Evolutionary conservation across 208 protist genomes (phyloP), one percentile per base, ranked within the genome.

Genomic region (Leishmania tropica): DNA sequence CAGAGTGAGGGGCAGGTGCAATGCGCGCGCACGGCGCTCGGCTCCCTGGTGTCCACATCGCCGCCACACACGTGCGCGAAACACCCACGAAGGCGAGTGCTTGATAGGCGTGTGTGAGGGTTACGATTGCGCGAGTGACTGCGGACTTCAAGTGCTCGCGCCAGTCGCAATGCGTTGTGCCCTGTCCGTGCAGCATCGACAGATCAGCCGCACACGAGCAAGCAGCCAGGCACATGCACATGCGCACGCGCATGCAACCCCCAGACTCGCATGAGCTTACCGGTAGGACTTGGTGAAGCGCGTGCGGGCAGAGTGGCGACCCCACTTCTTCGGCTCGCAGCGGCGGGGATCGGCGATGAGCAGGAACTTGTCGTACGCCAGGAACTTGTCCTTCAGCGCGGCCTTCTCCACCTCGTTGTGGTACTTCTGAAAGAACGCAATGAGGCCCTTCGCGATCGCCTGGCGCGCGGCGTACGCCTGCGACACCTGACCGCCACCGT

Each of bases 291-390:
- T 99, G 90, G 99, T 99, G 95, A 98, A 99, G 89, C 99, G 94
- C 35, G 99, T 98, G 86, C 99, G 98, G 87, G 99, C 99, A 98
- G 98, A 99, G 85, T 97, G 98, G 93, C 99, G 99, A 86, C 99
- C 99, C 93, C 99, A 99, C 93, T 99, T 99, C 99, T 99, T 99
- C 80, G 99, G 97, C 95, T 99, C 99, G 92, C 97, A 99, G 89
- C 99, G 97, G 92, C 99, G 98, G 82, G 99, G 99, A 89, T 99
- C 99, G 78, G 99, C 99, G 88, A 99, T 99, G 60, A 99, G 95
- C 35, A 99, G 95, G 77, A 97, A 98, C 83, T 99, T 97, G 95
- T 99, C 99, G 89, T 99, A 99, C 35, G 81, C 76, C 6, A 99
- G 58, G 80, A 99, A 96, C 70, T 94, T 93, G 79, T 99, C 96